phyloP scores from a whole-genome alignment of 805 yeast species.

The Zygoascus ofunaensis region DNA sequence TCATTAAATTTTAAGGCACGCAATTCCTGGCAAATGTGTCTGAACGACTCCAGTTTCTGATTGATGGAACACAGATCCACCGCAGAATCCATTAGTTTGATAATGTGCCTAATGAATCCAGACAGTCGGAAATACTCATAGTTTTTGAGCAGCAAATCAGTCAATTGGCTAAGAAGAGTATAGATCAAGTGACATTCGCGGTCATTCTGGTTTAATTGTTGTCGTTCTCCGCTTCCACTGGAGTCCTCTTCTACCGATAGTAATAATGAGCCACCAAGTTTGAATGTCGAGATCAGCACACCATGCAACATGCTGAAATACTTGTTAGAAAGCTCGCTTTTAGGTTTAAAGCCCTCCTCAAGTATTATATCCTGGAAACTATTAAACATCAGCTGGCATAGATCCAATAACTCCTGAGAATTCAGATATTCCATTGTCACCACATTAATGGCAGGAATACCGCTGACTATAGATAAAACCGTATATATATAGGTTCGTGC shows the following conservation, averaged over 20 bases:
- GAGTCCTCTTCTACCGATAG: neutral
- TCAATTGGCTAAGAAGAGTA: neutral
- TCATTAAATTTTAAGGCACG: neutral
- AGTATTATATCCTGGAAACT: neutral
- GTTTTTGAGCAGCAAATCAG: too few species aligned
- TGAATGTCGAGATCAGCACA: neutral
- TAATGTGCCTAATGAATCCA: neutral
- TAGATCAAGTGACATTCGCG: neutral
- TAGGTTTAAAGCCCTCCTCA: neutral
- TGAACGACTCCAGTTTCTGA: neutral
- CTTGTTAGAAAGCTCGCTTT: too few species aligned
- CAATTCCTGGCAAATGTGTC: neutral
- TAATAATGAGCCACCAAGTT: neutral
- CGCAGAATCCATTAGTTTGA: neutral
- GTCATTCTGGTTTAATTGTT: neutral
- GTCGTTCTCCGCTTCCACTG: neutral
- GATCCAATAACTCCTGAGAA: neutral
- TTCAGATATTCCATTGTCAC: neutral
- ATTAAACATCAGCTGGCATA: neutral
- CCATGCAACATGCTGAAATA: neutral
- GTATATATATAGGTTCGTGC: neutral
- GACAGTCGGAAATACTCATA: too few species aligned
- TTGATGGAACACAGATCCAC: neutral
- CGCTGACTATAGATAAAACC: neutral
- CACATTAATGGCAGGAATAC: neutral